Conservation (phyloP, 148 eudicot genomes). For the Heliosperma pusillum region DNA sequence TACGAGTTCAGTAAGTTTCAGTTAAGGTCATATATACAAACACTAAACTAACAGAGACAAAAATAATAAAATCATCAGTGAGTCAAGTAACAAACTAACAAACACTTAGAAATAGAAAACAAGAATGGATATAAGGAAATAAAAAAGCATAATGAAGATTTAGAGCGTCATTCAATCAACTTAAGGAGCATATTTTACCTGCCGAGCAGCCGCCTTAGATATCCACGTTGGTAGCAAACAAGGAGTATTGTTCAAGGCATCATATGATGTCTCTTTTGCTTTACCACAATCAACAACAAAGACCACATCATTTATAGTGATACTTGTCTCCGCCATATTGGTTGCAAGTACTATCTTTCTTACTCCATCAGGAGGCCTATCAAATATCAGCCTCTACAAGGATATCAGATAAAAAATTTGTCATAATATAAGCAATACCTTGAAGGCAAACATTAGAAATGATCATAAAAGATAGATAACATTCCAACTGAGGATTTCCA, state of each 20-base stretch:
- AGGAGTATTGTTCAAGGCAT: constrained; percentile 95
- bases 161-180: not conserved
- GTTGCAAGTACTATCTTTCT: constrained; percentile 97
- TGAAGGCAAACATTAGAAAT: constrained; percentile 9
- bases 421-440: constrained; percentile 6
- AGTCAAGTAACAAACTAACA: constrained; percentile 2
- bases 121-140: not conserved
- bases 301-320: constrained; percentile 95
- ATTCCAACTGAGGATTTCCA: not conserved
- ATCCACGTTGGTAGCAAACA: constrained; percentile 98
- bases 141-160: not conserved
- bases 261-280: constrained; percentile 98
- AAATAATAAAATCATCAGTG: not conserved
- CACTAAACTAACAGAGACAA: not conserved
- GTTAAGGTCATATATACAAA: not conserved
- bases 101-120: not conserved
- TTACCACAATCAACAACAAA: constrained; percentile 98
- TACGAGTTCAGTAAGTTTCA: no score
- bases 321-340: constrained; percentile 99
- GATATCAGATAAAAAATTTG: constrained; percentile 20
- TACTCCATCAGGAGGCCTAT: constrained; percentile 87
- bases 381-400: constrained; percentile 79
- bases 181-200: constrained; percentile 37
- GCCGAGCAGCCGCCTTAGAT: constrained; percentile 95
- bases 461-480: constrained; percentile 8